Percentiles rank a stretch among this genome's conserved stretches.
Evolutionary conservation across 2,329 filamentous ascomycete species (phyloP).

Genomic region (Phyllosticta capitalensis): DNA sequence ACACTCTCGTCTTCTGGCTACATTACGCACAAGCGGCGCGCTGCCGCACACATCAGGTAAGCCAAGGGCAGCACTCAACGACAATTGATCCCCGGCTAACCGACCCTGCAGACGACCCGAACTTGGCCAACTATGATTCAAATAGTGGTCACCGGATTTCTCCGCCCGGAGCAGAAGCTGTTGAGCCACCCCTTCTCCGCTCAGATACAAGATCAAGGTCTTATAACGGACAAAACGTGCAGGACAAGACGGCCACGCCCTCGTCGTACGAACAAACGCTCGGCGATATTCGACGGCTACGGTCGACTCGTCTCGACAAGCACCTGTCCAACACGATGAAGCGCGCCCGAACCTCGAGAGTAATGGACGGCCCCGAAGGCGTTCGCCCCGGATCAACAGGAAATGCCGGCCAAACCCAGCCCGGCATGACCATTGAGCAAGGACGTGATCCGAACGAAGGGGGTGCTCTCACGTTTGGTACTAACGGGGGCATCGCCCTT

Average conservation of each 20-base stretch:
- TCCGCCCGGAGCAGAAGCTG: constrained; percentile 32
- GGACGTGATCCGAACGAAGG: constrained; percentile 61
- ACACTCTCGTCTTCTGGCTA: constrained; percentile 77
- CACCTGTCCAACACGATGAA: constrained; percentile 88
- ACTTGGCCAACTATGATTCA: constrained; percentile 56
- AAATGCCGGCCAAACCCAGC: constrained; percentile 40
- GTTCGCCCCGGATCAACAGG: constrained; percentile 61
- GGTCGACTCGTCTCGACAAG: constrained; percentile 89
- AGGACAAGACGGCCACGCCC: constrained; percentile 45
- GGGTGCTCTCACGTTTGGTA: constrained; percentile 76
- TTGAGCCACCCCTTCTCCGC: constrained; percentile 46
- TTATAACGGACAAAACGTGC: constrained; percentile 51
- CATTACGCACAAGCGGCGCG: constrained; percentile 72
- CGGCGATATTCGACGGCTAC: constrained; percentile 82
- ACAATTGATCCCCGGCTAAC: constrained; percentile 10
- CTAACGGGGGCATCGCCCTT: constrained; percentile 73
- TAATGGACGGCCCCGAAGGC: constrained; percentile 80
- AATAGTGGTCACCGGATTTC: constrained; percentile 52
- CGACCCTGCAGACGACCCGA: constrained; percentile 53
- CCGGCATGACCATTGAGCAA: constrained; percentile 68
- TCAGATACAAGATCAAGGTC: constrained; percentile 66
- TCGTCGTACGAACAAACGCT: constrained; percentile 85
- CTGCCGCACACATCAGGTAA: constrained; percentile 61
- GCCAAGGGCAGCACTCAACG: constrained; percentile 14
- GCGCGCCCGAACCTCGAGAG: constrained; percentile 79